phyloP scores from a whole-genome alignment of 441 rosid species.

The Populus hybrid region DNA sequence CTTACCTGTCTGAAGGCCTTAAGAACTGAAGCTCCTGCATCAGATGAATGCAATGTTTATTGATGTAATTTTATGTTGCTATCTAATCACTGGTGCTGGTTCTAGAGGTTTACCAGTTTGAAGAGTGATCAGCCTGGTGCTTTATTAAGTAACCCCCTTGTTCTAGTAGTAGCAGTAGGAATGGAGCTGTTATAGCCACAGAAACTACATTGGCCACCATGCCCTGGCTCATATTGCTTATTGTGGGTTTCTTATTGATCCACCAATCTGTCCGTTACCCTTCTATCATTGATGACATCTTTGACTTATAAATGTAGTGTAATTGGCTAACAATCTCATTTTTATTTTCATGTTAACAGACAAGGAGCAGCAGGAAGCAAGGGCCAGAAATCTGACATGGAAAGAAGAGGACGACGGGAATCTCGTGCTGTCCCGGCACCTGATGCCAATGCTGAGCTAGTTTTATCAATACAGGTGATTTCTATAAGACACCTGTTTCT shows the following conservation, averaged over 20 bases:
- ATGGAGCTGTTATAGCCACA: not conserved
- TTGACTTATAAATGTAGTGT: not conserved
- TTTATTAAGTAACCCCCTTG: not conserved
- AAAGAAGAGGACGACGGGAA: slow-evolving; percentile 68
- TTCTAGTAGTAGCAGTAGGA: not conserved
- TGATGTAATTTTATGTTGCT: no score
- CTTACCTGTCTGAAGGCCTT: not conserved
- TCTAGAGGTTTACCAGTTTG: not conserved
- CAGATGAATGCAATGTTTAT: not conserved
- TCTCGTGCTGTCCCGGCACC: slow-evolving; percentile 95
- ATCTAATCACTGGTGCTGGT: not conserved
- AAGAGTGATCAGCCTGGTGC: not conserved
- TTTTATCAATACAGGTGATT: slow-evolving; percentile 75
- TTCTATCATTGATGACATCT: not conserved
- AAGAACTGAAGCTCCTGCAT: not conserved
- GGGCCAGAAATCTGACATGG: slow-evolving; percentile 65
- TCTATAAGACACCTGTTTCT: not conserved
- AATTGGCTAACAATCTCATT: slow-evolving; percentile 11
- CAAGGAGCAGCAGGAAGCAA: slow-evolving; percentile 60
- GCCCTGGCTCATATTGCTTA: not conserved
- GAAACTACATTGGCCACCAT: no score
- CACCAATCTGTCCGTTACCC: not conserved
- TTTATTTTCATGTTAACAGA: slow-evolving; percentile 28
- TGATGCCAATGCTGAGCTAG: slow-evolving; percentile 94
- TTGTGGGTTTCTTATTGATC: slow-evolving; percentile 1